A percentile compares a stretch with the other conserved stretches of the same genome.
Conservation (phyloP, 2,329 filamentous ascomycete genomes). For the Byssothecium circinans region DNA sequence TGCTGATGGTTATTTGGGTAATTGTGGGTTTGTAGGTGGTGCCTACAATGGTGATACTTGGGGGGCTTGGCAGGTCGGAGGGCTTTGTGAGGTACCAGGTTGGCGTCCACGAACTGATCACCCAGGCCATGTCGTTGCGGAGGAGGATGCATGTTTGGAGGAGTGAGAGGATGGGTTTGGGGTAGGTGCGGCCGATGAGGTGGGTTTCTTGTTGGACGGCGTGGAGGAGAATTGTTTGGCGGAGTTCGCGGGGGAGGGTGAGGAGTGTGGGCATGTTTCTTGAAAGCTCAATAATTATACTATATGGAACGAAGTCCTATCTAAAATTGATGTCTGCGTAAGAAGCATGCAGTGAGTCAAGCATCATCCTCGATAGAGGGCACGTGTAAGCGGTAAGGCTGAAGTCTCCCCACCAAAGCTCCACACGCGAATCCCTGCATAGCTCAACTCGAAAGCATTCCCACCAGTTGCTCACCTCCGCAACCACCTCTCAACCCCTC, state of each 20-base stretch:
- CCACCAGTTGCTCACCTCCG: neutral
- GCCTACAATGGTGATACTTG: no score
- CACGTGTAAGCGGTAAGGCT: slow-evolving; percentile 1
- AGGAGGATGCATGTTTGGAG: neutral
- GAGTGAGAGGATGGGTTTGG: neutral
- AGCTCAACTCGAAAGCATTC: neutral
- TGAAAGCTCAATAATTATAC: no score
- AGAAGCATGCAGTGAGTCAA: no score
- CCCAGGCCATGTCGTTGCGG: neutral
- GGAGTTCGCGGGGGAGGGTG: neutral
- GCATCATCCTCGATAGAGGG: neutral
- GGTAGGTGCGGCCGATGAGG: neutral
- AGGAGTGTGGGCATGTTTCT: neutral
- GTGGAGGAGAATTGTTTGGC: neutral
- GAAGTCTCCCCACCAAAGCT: neutral
- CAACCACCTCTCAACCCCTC: neutral
- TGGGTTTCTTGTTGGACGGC: neutral
- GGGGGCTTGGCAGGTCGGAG: neutral
- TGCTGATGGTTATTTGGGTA: no score
- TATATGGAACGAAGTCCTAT: no score
- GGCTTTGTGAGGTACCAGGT: neutral
- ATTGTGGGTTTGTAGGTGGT: no score
- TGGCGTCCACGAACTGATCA: neutral
- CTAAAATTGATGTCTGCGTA: no score
- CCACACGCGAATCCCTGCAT: neutral